A percentile compares a stretch with the other conserved stretches of the same genome.
These are phyloP conservation scores for Teunomyces funiuensis DNA, from an alignment of 805 yeast genomes.

Conservation along the genomic window DNA sequence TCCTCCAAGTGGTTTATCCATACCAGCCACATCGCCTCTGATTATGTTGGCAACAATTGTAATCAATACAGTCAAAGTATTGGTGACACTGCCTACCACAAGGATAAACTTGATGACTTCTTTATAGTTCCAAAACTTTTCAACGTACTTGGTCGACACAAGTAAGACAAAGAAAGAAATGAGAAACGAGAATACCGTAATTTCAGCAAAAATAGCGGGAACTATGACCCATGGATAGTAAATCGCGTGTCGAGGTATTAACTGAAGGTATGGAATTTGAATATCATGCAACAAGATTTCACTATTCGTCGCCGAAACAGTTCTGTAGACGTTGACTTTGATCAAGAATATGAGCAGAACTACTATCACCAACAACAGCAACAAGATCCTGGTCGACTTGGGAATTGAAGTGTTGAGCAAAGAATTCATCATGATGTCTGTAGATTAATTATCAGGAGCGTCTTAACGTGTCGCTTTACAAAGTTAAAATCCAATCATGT, in stretches of 20 bases:
- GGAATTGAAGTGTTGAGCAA: constrained; percentile 29
- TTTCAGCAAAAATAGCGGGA: constrained; percentile 66
- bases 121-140: constrained; percentile 49
- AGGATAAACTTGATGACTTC: constrained; percentile 53
- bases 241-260: constrained; percentile 58
- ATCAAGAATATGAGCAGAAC: constrained; percentile 43
- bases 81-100: constrained; percentile 57
- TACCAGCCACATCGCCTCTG: constrained; percentile 33
- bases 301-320: constrained; percentile 13
- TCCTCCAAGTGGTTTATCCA: constrained; percentile 50
- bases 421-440: constrained; percentile 1
- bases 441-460: neutral
- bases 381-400: constrained; percentile 46
- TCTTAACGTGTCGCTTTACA: constrained; percentile 1
- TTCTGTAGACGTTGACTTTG: constrained; percentile 34
- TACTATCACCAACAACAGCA: constrained; percentile 38
- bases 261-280: constrained; percentile 57
- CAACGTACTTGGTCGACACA: constrained; percentile 46
- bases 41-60: constrained; percentile 38
- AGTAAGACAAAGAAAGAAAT: constrained; percentile 38
- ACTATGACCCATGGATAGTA: constrained; percentile 64
- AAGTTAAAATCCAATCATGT: neutral
- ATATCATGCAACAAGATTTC: constrained; percentile 36
- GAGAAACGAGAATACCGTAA: constrained; percentile 45
- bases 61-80: constrained; percentile 48